These are phyloP conservation scores for Micractinium sp. DNA, from an alignment of 139 green algal species.

Conservation along the genomic window DNA sequence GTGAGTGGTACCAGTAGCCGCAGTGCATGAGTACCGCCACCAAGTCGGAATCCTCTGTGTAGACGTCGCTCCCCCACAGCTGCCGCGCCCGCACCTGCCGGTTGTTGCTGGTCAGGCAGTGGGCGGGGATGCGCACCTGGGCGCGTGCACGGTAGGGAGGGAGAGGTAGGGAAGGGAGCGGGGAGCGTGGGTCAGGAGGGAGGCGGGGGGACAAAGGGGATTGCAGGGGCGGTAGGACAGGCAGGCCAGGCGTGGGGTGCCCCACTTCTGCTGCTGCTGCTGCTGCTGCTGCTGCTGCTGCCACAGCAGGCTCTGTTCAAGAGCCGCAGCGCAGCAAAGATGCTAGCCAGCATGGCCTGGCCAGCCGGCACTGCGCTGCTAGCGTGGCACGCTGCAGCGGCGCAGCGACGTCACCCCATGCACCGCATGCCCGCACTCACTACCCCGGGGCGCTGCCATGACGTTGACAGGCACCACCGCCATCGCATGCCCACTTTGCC, in stretches of 20 bases:
- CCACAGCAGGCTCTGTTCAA: neutral
- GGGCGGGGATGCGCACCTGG: slow-evolving; percentile 71
- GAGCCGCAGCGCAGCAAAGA: neutral
- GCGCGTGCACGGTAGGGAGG: too few species aligned
- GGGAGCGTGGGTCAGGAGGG: neutral
- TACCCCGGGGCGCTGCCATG: too few species aligned
- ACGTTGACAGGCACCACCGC: too few species aligned
- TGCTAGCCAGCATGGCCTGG: neutral
- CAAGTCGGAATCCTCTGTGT: slow-evolving; percentile 94
- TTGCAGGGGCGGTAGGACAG: neutral
- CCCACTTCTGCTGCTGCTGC: neutral
- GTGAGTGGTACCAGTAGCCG: slow-evolving; percentile 78
- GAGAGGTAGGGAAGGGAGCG: neutral
- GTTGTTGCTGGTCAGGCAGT: slow-evolving; percentile 70
- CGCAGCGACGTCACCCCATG: too few species aligned
- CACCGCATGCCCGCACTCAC: too few species aligned
- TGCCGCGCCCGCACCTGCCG: slow-evolving; percentile 88
- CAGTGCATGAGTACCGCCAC: slow-evolving; percentile 95
- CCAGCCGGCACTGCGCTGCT: too few species aligned
- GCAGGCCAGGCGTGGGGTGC: neutral
- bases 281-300: neutral
- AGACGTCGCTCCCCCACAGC: slow-evolving; percentile 93
- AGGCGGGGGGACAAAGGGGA: neutral
- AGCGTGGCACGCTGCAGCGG: too few species aligned
- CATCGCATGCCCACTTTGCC: too few species aligned